These are phyloP conservation scores for Nakaseomyces uthaithaninus DNA, from an alignment of 1,139 yeast genomes.

Conservation along the genomic window DNA sequence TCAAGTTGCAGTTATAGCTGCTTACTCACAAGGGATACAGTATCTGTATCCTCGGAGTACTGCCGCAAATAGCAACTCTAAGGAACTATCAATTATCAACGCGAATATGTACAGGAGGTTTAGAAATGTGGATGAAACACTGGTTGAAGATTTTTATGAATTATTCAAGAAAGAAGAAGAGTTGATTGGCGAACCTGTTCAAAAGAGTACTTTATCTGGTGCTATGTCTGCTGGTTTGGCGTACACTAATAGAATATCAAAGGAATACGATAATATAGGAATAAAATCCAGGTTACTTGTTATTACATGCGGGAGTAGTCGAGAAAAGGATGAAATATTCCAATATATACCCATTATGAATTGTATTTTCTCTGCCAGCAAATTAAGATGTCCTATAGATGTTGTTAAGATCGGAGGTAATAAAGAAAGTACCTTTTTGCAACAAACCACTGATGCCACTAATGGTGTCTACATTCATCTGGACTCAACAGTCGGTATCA, in stretches of 20 bases:
- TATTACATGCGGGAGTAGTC: constrained; percentile 43
- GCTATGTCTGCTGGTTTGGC: constrained; percentile 63
- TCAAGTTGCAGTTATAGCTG: constrained; percentile 74
- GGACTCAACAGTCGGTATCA: constrained; percentile 65
- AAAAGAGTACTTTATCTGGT: constrained; percentile 55
- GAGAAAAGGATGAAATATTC: constrained; percentile 68
- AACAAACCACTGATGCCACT: constrained; percentile 95
- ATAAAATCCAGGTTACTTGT: constrained; percentile 68
- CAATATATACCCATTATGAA: constrained; percentile 94
- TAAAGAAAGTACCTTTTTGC: constrained; percentile 70
- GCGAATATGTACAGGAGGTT: constrained; percentile 82
- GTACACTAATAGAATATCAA: constrained; percentile 63
- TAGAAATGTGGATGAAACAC: constrained; percentile 68
- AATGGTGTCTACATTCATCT: constrained; percentile 79
- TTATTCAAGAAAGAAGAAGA: constrained; percentile 34
- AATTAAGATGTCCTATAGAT: constrained; percentile 81
- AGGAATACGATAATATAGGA: constrained; percentile 39
- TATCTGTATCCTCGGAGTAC: constrained; percentile 56
- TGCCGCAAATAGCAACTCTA: constrained; percentile 10
- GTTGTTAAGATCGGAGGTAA: constrained; percentile 68
- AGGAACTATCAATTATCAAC: constrained; percentile 26
- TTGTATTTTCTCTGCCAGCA: constrained; percentile 91
- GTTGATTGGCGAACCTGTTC: constrained; percentile 21
- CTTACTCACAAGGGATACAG: constrained; percentile 62
- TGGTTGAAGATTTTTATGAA: constrained; percentile 51